Conservation (phyloP, 2,329 filamentous ascomycete species). For the Fusarium miscanthi region DNA sequence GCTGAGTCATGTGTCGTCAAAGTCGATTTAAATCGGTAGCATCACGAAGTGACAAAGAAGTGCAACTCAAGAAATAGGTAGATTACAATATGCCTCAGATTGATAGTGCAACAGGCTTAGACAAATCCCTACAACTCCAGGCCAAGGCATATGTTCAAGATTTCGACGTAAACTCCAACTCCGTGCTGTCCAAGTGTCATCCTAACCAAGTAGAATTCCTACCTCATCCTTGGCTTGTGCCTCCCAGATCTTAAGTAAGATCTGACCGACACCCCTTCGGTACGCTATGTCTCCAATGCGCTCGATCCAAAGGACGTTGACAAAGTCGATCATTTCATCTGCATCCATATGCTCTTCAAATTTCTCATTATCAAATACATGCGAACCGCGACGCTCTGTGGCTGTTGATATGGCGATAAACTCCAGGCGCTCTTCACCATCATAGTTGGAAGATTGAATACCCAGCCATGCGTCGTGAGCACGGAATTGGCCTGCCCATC, state of each 20-base stretch:
- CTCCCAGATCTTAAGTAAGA: conserved; percentile 56
- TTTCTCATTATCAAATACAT: conserved; percentile 53
- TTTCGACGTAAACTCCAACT: conserved; percentile 25
- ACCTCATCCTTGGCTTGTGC: conserved; percentile 54
- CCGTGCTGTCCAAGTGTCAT: conserved; percentile 22
- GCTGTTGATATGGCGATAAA: conserved; percentile 57
- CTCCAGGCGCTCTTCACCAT: conserved; percentile 57
- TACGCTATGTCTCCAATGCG: conserved; percentile 56
- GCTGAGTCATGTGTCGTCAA: neutral
- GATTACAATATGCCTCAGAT: neutral
- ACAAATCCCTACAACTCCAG: conserved; percentile 10
- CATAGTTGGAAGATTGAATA: conserved; percentile 59
- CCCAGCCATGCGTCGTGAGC: conserved; percentile 60
- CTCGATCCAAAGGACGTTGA: conserved; percentile 61
- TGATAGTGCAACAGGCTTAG: neutral
- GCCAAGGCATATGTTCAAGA: conserved; percentile 11
- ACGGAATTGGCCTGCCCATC: conserved; percentile 57
- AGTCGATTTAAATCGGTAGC: neutral
- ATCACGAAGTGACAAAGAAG: neutral
- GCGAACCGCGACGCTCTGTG: conserved; percentile 55
- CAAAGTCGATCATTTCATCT: conserved; percentile 57
- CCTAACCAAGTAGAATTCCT: conserved; percentile 55
- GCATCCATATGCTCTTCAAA: conserved; percentile 56
- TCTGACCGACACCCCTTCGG: conserved; percentile 56
- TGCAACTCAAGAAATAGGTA: neutral